Evolutionary conservation across 2,329 filamentous ascomycete genomes (phyloP).

Genomic region (Colletotrichum incanum): DNA sequence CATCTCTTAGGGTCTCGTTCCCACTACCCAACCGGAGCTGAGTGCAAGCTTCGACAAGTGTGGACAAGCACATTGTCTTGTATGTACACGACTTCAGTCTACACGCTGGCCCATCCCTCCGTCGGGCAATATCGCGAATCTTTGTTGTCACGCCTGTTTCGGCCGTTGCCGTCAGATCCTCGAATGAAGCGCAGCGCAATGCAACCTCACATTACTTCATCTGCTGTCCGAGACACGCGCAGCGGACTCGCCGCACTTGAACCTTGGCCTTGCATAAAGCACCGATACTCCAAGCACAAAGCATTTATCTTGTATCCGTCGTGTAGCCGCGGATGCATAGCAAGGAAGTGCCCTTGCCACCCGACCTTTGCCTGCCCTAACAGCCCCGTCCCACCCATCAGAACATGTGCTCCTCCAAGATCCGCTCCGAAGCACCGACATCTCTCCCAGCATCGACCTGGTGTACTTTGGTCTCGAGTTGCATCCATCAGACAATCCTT

Average conservation of each 20-base stretch:
- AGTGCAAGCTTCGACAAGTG: background rate
- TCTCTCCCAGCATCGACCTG: constrained; percentile 29
- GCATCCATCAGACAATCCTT: constrained; percentile 39
- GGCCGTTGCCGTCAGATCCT: constrained; percentile 6
- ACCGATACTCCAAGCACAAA: constrained; percentile 7
- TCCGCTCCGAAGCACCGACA: constrained; percentile 35
- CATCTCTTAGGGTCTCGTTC: background rate
- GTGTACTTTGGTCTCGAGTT: constrained; percentile 30
- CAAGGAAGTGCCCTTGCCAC: constrained; percentile 26
- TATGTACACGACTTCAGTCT: background rate
- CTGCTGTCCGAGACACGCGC: constrained; percentile 11
- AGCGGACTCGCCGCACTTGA: constrained; percentile 9
- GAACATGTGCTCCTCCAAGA: constrained; percentile 34
- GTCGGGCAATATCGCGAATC: constrained; percentile 6
- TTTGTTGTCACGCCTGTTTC: constrained; percentile 24
- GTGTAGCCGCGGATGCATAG: constrained; percentile 12
- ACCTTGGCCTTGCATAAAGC: constrained; percentile 27
- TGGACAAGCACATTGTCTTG: background rate
- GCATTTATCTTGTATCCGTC: constrained; percentile 16
- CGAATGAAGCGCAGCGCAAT: background rate
- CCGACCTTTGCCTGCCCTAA: constrained; percentile 32
- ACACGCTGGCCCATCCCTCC: background rate
- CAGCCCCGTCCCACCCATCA: constrained; percentile 24
- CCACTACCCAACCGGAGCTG: background rate
- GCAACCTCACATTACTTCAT: constrained; percentile 10